Evolutionary conservation across 2,329 filamentous ascomycete species (phyloP).

Genomic region (Penicillium sumatraense): DNA sequence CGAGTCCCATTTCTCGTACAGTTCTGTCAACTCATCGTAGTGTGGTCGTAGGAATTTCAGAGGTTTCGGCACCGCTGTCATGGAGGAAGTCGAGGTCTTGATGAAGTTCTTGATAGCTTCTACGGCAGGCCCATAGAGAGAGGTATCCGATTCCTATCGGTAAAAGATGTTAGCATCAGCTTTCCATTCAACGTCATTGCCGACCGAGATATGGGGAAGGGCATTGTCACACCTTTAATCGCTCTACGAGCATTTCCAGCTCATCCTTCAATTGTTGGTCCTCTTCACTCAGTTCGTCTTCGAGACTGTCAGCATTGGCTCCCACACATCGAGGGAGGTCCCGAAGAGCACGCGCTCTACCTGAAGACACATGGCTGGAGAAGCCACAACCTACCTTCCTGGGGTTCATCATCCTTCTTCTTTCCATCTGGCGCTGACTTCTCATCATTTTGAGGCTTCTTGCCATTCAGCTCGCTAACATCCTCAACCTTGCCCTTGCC

Average conservation of each 20-base stretch:
- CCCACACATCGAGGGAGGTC: constrained; percentile 30
- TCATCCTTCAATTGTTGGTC: constrained; percentile 98
- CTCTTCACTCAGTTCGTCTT: constrained; percentile 95
- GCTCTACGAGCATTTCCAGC: constrained; percentile 96
- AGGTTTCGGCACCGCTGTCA: constrained; percentile 98
- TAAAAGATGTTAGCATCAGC: constrained; percentile 26
- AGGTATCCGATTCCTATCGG: constrained; percentile 77
- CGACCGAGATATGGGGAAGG: neutral
- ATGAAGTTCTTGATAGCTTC: constrained; percentile 98
- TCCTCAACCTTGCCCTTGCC: constrained; percentile 90
- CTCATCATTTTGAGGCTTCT: constrained; percentile 66
- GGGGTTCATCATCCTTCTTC: constrained; percentile 71
- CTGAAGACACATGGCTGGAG: constrained; percentile 1
- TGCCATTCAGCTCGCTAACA: constrained; percentile 64
- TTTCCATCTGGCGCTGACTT: constrained; percentile 73
- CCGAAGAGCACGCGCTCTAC: constrained; percentile 16
- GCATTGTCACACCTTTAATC: constrained; percentile 71
- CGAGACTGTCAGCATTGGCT: constrained; percentile 40
- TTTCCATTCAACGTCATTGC: constrained; percentile 30
- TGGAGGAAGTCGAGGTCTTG: constrained; percentile 98
- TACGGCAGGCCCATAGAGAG: constrained; percentile 87
- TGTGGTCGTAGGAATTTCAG: constrained; percentile 97
- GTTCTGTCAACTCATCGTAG: constrained; percentile 84
- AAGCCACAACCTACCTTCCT: constrained; percentile 56
- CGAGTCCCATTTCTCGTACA: constrained; percentile 87